Evolutionary conservation across 768 basidiomycete species (phyloP), one percentile per base, ranked within the genome.

Genomic region (Hygrocybe punicea): DNA sequence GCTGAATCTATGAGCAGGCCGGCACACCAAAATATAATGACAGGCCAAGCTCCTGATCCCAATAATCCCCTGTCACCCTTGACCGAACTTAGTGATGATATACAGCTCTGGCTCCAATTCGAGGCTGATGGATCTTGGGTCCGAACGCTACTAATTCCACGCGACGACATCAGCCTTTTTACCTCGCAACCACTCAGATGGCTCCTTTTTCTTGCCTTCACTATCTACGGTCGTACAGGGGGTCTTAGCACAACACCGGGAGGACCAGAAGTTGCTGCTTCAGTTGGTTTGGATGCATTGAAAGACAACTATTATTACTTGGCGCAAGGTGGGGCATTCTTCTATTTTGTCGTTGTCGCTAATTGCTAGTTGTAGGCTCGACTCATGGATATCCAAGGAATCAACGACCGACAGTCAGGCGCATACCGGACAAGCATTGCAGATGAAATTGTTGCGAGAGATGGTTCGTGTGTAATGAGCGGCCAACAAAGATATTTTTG

Each of bases 131-230:
- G 54, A 16, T 55, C 44, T 25, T 25, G n/a, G n/a, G n/a, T n/a
- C n/a, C n/a, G n/a, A n/a, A 34, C 47, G 9, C 54, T 63, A 29
- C 19, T n/a, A n/a, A n/a, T n/a, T n/a, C n/a, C n/a, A n/a, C n/a
- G 47, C 40, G 34, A 50, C 24, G 55, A 58, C 17, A 39, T 60
- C 54, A n/a, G n/a, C n/a, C n/a, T n/a, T n/a, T n/a, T n/a, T n/a
- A n/a, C n/a, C n/a, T n/a, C n/a, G n/a, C n/a, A 49, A 44, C 62
- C 62, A 45, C 62, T 63, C 49, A 61, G 40, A 48, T 63, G 62
- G 62, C 55, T 61, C 7, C 54, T 54, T 21, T 63, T 56, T 57
- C 60, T 63, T 21, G 60, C 55, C 16, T 63, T 57, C 34, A 40
- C 58, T 23, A 61, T 63, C 45, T 59, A 61, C 44, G 60, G 62